These are phyloP conservation scores for Cornus suecica DNA, from an alignment of 148 eudicot genomes.

Conservation along the genomic window DNA sequence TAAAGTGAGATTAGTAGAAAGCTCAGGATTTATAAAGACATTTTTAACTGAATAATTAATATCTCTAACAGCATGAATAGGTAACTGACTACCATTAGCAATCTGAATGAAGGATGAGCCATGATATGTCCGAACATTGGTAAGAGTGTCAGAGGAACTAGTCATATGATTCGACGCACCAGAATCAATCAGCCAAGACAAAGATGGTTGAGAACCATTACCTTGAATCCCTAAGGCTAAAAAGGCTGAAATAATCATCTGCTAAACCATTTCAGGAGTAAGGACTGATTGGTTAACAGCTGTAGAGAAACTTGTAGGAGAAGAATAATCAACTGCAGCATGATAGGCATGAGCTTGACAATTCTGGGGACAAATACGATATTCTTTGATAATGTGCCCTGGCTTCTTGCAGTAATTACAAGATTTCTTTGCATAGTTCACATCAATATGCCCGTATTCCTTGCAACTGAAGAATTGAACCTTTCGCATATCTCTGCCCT, in stretches of 20 bases:
- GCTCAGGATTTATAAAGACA: neutral
- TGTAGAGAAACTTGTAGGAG: no score
- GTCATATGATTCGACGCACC: no score
- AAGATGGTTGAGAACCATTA: neutral
- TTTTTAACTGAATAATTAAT: neutral
- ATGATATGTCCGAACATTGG: no score
- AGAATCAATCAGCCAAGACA: no score
- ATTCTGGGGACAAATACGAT: no score
- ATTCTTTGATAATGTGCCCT: neutral
- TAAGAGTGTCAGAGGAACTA: no score
- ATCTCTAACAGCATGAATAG: neutral
- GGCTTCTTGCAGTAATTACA: conserved; percentile 6
- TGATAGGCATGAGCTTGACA: no score
- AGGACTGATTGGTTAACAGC: no score
- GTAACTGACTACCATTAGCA: no score
- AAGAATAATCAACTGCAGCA: no score
- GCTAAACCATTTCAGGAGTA: neutral
- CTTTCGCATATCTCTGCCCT: neutral
- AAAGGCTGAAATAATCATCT: neutral
- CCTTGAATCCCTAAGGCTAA: neutral
- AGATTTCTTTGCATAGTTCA: neutral
- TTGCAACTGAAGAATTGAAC: no score
- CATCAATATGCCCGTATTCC: neutral
- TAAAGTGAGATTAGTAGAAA: neutral
- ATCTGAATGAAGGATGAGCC: no score